Evolutionary conservation across 371 early-diverging fungal species (phyloP).

Genomic region (Mucor plumbeus): DNA sequence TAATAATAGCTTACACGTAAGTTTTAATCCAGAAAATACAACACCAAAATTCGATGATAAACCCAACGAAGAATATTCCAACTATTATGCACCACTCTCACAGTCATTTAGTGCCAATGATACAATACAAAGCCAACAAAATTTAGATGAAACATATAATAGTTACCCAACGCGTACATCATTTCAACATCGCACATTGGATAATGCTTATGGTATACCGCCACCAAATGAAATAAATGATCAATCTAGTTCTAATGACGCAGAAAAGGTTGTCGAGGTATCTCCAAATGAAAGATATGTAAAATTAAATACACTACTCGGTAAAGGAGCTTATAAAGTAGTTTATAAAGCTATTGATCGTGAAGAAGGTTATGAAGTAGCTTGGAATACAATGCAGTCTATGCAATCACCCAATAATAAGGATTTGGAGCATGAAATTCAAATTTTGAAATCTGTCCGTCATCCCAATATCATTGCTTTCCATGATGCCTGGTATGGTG

Average conservation of each 20-base stretch:
- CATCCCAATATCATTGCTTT: slow-evolving; percentile 90
- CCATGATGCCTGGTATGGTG: slow-evolving; percentile 80
- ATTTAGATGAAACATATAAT: slow-evolving; percentile 4
- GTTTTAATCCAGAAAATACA: slow-evolving; percentile 8
- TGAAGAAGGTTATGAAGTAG: slow-evolving; percentile 93
- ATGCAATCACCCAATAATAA: slow-evolving; percentile 57
- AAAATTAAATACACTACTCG: slow-evolving; percentile 61
- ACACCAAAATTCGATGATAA: slow-evolving; percentile 9
- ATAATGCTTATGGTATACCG: slow-evolving; percentile 8
- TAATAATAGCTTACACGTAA: slow-evolving; percentile 19
- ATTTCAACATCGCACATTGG: slow-evolving; percentile 15
- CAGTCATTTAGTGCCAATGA: slow-evolving; percentile 19
- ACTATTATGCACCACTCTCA: slow-evolving; percentile 37
- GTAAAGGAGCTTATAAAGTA: slow-evolving; percentile 86
- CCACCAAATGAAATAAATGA: slow-evolving; percentile 36
- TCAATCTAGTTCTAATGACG: slow-evolving; percentile 53
- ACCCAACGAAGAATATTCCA: slow-evolving; percentile 24
- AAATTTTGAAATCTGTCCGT: slow-evolving; percentile 79
- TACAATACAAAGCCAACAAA: slow-evolving; percentile 8
- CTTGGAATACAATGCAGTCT: slow-evolving; percentile 85
- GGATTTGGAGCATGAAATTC: slow-evolving; percentile 80
- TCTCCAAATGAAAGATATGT: slow-evolving; percentile 77
- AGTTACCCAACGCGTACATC: slow-evolving; percentile 27
- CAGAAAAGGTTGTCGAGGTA: slow-evolving; percentile 72
- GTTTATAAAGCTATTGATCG: slow-evolving; percentile 92